phyloP scores from a whole-genome alignment of 164 flowering plant genomes.

The Vitis rupestris region DNA sequence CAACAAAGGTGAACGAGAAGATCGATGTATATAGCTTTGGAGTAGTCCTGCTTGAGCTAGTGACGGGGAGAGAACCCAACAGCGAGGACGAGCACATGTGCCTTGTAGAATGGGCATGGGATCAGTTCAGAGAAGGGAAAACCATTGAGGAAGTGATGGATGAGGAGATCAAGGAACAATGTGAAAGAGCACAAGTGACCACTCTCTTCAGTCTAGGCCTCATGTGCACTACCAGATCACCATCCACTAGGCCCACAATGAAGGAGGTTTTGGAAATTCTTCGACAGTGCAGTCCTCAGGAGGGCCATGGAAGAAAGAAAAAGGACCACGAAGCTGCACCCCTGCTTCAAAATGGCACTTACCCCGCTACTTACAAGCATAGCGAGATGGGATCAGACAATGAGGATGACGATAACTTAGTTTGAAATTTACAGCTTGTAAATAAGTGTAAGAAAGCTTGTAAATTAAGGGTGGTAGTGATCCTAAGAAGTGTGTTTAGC shows the following conservation, averaged over 20 bases:
- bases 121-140: constrained; percentile 38
- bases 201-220: constrained; percentile 64
- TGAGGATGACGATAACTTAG: constrained; percentile 10
- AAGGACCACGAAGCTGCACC: constrained; percentile 41
- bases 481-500: no score
- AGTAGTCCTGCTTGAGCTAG: constrained; percentile 79
- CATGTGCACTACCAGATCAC: constrained; percentile 57
- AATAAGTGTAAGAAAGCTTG: no score
- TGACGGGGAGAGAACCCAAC: constrained; percentile 67
- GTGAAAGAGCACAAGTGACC: constrained; percentile 49
- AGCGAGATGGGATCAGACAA: constrained; percentile 24
- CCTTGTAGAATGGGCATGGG: constrained; percentile 84
- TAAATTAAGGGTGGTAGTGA: no score
- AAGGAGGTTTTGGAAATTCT: constrained; percentile 67
- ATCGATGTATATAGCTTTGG: constrained; percentile 88
- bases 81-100: constrained; percentile 46
- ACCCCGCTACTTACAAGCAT: constrained; percentile 26
- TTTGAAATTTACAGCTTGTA: background rate
- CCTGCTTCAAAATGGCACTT: constrained; percentile 29
- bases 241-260: constrained; percentile 74
- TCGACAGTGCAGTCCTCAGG: constrained; percentile 21
- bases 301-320: constrained; percentile 17
- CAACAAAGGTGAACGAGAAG: constrained; percentile 69
- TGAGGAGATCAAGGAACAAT: constrained; percentile 39
- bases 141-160: constrained; percentile 44